phyloP scores from a whole-genome alignment of 192 early-diverging fungal genomes.

The Phlyctochytrium bullatum region DNA sequence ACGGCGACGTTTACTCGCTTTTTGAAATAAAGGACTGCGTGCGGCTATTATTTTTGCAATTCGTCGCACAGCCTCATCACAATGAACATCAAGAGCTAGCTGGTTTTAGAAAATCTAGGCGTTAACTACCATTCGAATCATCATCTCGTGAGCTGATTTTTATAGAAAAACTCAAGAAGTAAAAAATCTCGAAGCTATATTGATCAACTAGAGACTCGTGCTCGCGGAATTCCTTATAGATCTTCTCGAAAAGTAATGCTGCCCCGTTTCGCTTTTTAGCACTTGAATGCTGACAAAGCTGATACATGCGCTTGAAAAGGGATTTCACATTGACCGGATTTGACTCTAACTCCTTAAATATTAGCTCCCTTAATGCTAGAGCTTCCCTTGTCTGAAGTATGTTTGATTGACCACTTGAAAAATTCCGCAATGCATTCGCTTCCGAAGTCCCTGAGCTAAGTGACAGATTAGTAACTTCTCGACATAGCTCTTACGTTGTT shows the following conservation, averaged over 20 bases:
- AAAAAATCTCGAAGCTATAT: conserved; percentile 68
- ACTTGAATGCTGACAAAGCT: conserved; percentile 58
- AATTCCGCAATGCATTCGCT: conserved; percentile 74
- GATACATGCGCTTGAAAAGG: conserved; percentile 63
- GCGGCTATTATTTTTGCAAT: conserved; percentile 58
- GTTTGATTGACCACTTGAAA: conserved; percentile 74
- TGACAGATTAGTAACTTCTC: conserved; percentile 16
- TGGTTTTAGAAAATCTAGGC: conserved; percentile 8
- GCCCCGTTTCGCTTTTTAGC: conserved; percentile 67
- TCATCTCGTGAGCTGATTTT: conserved; percentile 61
- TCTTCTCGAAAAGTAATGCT: conserved; percentile 64
- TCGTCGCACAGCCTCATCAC: conserved; percentile 52
- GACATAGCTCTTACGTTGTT: conserved; percentile 32
- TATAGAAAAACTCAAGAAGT: conserved; percentile 63
- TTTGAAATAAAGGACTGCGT: conserved; percentile 52
- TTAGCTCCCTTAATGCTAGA: neutral
- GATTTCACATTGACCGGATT: conserved; percentile 71
- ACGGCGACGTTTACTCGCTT: conserved; percentile 36
- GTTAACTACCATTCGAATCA: conserved; percentile 43
- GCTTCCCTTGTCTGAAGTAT: conserved; percentile 44
- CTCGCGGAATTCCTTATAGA: conserved; percentile 70
- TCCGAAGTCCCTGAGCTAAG: conserved; percentile 65
- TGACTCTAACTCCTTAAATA: conserved; percentile 34
- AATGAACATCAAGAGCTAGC: conserved; percentile 53
- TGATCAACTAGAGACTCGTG: conserved; percentile 61